Percentiles rank a stretch among this genome's conserved stretches.
phyloP scores from a whole-genome alignment of 108 stramenopile species.

The Skeletonema marinoi region DNA sequence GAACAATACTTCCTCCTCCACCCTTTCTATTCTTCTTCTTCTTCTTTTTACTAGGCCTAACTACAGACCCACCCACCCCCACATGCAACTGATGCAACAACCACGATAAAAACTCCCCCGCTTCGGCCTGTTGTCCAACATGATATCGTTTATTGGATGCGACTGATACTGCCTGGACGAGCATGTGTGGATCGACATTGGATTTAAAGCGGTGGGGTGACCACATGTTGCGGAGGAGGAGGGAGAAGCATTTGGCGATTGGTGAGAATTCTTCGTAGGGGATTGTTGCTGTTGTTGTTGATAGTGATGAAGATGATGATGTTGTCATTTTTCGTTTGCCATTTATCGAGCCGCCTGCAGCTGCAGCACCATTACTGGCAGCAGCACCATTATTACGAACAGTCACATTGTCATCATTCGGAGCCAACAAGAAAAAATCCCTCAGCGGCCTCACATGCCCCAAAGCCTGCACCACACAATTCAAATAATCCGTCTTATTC shows the following conservation, averaged over 20 bases:
- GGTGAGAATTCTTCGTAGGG: constrained; percentile 46
- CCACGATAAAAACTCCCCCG: constrained; percentile 96
- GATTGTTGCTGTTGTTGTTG: constrained; percentile 2
- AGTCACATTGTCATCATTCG: constrained; percentile 3
- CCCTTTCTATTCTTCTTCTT: constrained; percentile 24
- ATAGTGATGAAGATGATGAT: not conserved
- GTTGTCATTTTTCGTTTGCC: constrained; percentile 20
- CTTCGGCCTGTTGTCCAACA: constrained; percentile 89
- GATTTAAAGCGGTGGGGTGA: constrained; percentile 90
- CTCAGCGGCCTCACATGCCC: constrained; percentile 91
- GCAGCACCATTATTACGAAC: not conserved
- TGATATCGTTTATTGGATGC: constrained; percentile 89
- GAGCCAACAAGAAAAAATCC: constrained; percentile 86
- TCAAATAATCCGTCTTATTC: constrained; percentile 93
- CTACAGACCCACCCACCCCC: constrained; percentile 69
- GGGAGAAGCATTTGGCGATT: constrained; percentile 84
- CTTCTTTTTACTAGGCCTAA: constrained; percentile 41
- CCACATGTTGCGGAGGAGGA: constrained; percentile 95
- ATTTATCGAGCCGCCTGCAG: not conserved
- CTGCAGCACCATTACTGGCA: not conserved
- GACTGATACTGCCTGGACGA: constrained; percentile 87
- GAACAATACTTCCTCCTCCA: constrained; percentile 70
- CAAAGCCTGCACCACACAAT: constrained; percentile 90
- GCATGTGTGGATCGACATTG: constrained; percentile 93
- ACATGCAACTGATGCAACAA: constrained; percentile 92